Evolutionary conservation across 768 basidiomycete genomes (phyloP).

Genomic region (Fomitopsis pulvina): DNA sequence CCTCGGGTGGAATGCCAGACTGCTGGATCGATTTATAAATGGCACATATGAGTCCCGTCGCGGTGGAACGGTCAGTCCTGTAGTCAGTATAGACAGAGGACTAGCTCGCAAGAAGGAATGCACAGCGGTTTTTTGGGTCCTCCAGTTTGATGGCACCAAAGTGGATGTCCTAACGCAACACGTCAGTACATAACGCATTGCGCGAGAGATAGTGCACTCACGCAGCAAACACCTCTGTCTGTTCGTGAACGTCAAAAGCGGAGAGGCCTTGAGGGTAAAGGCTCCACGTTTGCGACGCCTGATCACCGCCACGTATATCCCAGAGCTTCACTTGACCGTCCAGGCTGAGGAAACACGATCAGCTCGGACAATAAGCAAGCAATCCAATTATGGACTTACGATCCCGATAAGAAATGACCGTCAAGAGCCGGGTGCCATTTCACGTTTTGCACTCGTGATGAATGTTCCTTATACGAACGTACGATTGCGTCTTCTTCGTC

Average conservation of each 20-base stretch:
- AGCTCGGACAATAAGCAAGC: not conserved
- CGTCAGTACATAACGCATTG: slow-evolving; percentile 3
- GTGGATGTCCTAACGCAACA: slow-evolving; percentile 44
- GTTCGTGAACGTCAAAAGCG: slow-evolving; percentile 81
- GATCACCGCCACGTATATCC: slow-evolving; percentile 70
- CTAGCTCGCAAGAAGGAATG: slow-evolving; percentile 43
- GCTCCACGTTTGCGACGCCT: slow-evolving; percentile 55
- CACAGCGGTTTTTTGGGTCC: slow-evolving; percentile 56
- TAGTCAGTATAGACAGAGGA: slow-evolving; percentile 42
- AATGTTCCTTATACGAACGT: slow-evolving; percentile 65
- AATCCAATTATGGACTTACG: slow-evolving; percentile 39
- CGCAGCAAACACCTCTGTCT: slow-evolving; percentile 81
- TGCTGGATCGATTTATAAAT: slow-evolving; percentile 55
- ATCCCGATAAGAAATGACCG: slow-evolving; percentile 77
- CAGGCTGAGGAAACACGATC: slow-evolving; percentile 41
- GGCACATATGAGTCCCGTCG: slow-evolving; percentile 48
- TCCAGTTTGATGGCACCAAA: slow-evolving; percentile 53
- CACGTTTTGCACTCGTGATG: slow-evolving; percentile 87
- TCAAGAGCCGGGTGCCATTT: slow-evolving; percentile 69
- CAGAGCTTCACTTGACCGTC: slow-evolving; percentile 89
- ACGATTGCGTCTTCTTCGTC: slow-evolving; percentile 81
- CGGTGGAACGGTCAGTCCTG: slow-evolving; percentile 50
- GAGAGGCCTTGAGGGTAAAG: slow-evolving; percentile 68
- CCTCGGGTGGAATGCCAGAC: slow-evolving; percentile 75
- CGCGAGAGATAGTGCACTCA: slow-evolving; percentile 32